phyloP scores from a whole-genome alignment of 2,329 filamentous ascomycete species.

The Cadophora sp. region DNA sequence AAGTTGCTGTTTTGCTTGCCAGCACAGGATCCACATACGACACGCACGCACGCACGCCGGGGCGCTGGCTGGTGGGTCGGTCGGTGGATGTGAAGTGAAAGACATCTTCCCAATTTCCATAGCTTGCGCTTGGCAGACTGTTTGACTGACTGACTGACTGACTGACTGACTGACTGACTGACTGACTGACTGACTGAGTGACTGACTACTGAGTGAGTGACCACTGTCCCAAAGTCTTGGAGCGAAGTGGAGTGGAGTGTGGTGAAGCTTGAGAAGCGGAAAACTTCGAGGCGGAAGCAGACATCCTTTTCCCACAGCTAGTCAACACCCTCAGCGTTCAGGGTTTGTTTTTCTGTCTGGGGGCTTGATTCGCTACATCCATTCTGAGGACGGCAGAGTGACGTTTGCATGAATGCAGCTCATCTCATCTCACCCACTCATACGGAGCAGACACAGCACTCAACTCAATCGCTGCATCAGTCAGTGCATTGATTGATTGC shows the following conservation, averaged over 20 bases:
- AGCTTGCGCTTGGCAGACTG: slow-evolving; percentile 1
- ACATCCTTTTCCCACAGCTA: slow-evolving; percentile 2
- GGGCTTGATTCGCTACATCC: background rate
- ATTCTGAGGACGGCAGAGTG: slow-evolving; percentile 12
- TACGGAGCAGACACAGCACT: too few relatives aligned
- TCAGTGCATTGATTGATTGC: too few relatives aligned
- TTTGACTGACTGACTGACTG: too few relatives aligned
- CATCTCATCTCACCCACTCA: slow-evolving; percentile 13
- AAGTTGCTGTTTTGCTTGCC: background rate
- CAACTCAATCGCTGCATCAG: too few relatives aligned
- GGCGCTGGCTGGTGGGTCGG: background rate
- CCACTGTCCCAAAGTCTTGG: too few relatives aligned
- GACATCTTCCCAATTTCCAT: background rate
- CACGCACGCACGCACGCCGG: too few relatives aligned
- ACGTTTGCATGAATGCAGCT: slow-evolving; percentile 14
- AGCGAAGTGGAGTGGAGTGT: background rate
- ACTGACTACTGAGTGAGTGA: too few relatives aligned
- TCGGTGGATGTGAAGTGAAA: slow-evolving; percentile 2
- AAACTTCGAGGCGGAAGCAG: slow-evolving; percentile 7
- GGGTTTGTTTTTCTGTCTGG: background rate
- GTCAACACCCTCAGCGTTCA: background rate
- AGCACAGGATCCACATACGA: background rate
- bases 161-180: too few relatives aligned
- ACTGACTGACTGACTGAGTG: too few relatives aligned
- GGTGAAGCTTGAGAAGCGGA: background rate